Conservation (phyloP, 164 flowering plant genomes). For the Berberis vulgaris region DNA sequence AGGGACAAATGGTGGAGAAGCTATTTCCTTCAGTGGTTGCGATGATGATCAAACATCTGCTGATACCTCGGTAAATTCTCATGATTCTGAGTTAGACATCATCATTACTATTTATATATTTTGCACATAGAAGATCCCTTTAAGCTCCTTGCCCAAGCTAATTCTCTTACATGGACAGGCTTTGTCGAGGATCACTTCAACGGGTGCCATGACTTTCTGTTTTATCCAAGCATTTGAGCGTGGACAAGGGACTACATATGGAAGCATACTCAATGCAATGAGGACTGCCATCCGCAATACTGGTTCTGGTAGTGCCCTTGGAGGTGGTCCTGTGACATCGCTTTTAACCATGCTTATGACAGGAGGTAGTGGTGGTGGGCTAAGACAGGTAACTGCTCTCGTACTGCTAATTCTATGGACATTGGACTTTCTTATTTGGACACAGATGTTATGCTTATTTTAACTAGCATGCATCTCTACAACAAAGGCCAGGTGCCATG, state of each 20-base stretch:
- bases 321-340: constrained; percentile 54
- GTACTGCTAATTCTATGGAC: not conserved
- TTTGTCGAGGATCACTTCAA: constrained; percentile 72
- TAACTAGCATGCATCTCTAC: too few relatives aligned
- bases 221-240: constrained; percentile 88
- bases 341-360: constrained; percentile 60
- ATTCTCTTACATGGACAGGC: constrained; percentile 41
- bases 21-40: constrained; percentile 76
- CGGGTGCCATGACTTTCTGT: constrained; percentile 92
- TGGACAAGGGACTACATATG: constrained; percentile 75
- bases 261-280: constrained; percentile 69
- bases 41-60: constrained; percentile 88
- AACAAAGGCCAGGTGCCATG: too few relatives aligned
- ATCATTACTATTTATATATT: not conserved
- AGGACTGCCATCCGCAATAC: constrained; percentile 44
- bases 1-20: constrained; percentile 87
- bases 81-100: not conserved
- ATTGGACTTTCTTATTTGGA: not conserved
- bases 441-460: not conserved
- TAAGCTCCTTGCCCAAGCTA: not conserved
- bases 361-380: constrained; percentile 53
- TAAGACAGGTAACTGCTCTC: constrained; percentile 52
- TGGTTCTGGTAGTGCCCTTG: constrained; percentile 37
- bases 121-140: not conserved
- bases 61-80: constrained; percentile 56